Base-by-base conservation (phyloP, 176 grass and related monocot genomes). In the Carex littledalei region DNA sequence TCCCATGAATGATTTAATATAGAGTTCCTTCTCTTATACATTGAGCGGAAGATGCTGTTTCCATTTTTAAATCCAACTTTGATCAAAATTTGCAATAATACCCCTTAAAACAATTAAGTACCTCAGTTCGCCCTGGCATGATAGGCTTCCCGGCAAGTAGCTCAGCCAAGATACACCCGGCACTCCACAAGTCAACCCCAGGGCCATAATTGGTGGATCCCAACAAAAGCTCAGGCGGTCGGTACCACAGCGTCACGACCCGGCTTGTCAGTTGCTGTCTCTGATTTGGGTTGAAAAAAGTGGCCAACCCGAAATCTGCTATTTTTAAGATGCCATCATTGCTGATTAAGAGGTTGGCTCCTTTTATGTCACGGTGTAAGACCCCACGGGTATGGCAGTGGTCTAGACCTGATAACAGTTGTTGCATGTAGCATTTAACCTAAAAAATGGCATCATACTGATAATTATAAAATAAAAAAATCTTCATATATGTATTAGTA, bases 101-200 rank as follows among this genome's bases (percentile, higher is more conserved):
- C 8, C 74, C 22, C 29, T 7, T 78, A 5, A 76, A 76, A 31
- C 0, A 76, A 55, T 54, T 61, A 45, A 70, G 6, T 93, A 99
- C 97, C 97, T 99, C 97, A 54, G 97, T 99, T 85, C 91, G 88
- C 87, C 97, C 97, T 58, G 97, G 97, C 97, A 99, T 99, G 76
- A 99, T 99, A 80, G 97, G 97, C 80, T 92, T 99, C 81, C 97
- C 93, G 67, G 93, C 89, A 31, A 99, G 84, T 87, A 99, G 85
- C 75, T 99, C 97, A 0, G 97, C 96, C 75, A 99, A 89, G 89
- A 99, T 99, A 81, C 97, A 99, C 84, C 97, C 97, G 45, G 93
- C 85, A 87, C 97, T 99, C 97, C 97, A 99, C 21, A 99, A 85
- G 88, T 99, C 97, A 39, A 99, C 97, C 43, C 90, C 81, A 78